phyloP scores from a whole-genome alignment of 805 yeast species.

The Suhomyces vadensis region DNA sequence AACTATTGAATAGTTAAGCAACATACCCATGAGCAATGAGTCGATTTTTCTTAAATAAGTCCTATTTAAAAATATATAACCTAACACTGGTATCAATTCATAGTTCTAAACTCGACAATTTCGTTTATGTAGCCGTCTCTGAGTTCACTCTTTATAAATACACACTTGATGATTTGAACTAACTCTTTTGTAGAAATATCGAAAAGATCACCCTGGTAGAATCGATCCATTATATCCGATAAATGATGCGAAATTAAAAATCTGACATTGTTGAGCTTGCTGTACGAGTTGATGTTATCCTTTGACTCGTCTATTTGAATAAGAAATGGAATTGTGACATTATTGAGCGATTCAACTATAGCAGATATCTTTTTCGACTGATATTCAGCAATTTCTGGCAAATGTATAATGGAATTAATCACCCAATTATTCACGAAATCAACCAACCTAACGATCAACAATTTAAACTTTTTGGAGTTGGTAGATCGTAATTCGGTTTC shows the following conservation, averaged over 20 bases:
- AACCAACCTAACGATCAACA: conserved; percentile 24
- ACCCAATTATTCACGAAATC: conserved; percentile 32
- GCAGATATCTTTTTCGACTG: conserved; percentile 33
- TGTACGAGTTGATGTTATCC: conserved; percentile 23
- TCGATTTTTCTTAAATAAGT: too few relatives aligned
- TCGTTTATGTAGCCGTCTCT: conserved; percentile 47
- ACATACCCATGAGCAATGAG: too few relatives aligned
- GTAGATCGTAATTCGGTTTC: conserved; percentile 25
- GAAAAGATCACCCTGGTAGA: conserved; percentile 53
- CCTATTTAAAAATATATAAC: too few relatives aligned
- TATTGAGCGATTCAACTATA: conserved; percentile 23
- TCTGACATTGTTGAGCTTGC: conserved; percentile 31
- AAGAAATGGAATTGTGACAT: conserved; percentile 22
- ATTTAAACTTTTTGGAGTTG: conserved; percentile 29
- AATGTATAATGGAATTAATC: conserved; percentile 23
- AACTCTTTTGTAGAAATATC: conserved; percentile 51
- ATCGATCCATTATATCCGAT: conserved; percentile 47
- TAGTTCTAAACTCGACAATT: conserved; percentile 43
- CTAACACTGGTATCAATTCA: conserved; percentile 6
- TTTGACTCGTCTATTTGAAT: conserved; percentile 17
- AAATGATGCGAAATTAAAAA: conserved; percentile 41
- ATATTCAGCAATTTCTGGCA: conserved; percentile 36
- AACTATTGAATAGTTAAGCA: conserved; percentile 29
- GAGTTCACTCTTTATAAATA: conserved; percentile 46
- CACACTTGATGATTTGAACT: conserved; percentile 38